A percentile compares a stretch with the other conserved stretches of the same genome.
Evolutionary conservation across 2,329 filamentous ascomycete genomes (phyloP).

Genomic region (Trichoderma oligosporum): DNA sequence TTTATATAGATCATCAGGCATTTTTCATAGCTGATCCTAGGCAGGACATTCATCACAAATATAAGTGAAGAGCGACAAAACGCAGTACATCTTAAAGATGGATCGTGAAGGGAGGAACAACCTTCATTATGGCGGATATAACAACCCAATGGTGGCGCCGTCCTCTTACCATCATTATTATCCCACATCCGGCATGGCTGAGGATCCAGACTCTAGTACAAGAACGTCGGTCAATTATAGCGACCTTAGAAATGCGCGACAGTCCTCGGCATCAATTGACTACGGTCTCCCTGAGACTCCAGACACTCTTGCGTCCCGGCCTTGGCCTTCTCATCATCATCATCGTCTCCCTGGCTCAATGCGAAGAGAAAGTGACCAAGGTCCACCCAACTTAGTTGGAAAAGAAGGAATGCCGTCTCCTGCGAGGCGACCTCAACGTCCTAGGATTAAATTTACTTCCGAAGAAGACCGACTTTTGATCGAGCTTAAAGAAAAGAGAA

Average conservation of each 20-base stretch:
- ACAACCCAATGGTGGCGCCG: neutral
- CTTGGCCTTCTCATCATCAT: constrained; percentile 68
- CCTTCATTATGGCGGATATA: neutral
- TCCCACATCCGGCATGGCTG: neutral
- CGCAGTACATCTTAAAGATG: constrained; percentile 38
- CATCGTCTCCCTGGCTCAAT: constrained; percentile 72
- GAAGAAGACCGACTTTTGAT: constrained; percentile 87
- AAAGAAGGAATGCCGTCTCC: constrained; percentile 83
- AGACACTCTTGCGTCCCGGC: constrained; percentile 32
- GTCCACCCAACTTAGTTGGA: constrained; percentile 80
- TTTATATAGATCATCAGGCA: too few relatives aligned
- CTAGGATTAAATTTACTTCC: constrained; percentile 89
- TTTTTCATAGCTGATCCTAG: too few relatives aligned
- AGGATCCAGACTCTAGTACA: neutral
- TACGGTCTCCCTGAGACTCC: constrained; percentile 46
- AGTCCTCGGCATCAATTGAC: constrained; percentile 47
- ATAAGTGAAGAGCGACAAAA: too few relatives aligned
- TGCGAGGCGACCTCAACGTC: constrained; percentile 74
- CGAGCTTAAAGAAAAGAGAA: constrained; percentile 90
- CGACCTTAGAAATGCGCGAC: constrained; percentile 54
- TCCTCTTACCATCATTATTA: constrained; percentile 5
- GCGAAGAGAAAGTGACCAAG: constrained; percentile 52
- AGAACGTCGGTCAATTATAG: constrained; percentile 48
- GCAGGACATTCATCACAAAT: too few relatives aligned
- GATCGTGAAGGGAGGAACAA: neutral